These are phyloP conservation scores for Leishmania lainsoni DNA, from an alignment of 208 protist species.

Conservation along the genomic window DNA sequence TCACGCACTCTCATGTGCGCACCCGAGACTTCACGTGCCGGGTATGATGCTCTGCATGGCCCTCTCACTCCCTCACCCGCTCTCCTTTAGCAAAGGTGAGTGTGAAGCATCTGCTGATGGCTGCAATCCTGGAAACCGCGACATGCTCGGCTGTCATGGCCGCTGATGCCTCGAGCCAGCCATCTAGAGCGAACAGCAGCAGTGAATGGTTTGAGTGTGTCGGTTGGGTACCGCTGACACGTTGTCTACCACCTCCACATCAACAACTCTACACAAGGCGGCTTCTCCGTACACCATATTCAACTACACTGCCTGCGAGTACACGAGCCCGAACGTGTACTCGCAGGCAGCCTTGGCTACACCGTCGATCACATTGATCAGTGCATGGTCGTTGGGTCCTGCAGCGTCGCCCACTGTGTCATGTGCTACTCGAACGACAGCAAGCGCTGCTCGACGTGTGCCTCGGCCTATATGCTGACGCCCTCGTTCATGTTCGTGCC, in stretches of 20 bases:
- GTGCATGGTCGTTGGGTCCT: conserved; percentile 12
- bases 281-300: background rate
- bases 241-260: background rate
- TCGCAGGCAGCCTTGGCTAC: background rate
- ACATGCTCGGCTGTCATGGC: background rate
- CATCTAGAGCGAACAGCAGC: background rate
- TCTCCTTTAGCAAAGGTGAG: background rate
- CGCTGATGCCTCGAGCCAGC: background rate
- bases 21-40: too few relatives aligned
- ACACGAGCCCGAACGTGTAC: conserved; percentile 2
- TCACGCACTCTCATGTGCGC: too few relatives aligned
- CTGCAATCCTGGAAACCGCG: background rate
- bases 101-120: background rate
- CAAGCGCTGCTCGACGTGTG: background rate
- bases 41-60: background rate
- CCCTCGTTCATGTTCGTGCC: background rate
- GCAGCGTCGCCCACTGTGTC: background rate
- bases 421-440: conserved; percentile 5
- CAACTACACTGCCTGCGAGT: background rate
- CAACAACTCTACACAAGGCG: background rate
- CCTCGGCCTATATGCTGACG: background rate
- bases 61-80: background rate
- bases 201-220: background rate
- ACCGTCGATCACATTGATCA: background rate
- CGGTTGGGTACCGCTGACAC: background rate